phyloP scores from a whole-genome alignment of 768 basidiomycete genomes.

The Podaxis sp. region DNA sequence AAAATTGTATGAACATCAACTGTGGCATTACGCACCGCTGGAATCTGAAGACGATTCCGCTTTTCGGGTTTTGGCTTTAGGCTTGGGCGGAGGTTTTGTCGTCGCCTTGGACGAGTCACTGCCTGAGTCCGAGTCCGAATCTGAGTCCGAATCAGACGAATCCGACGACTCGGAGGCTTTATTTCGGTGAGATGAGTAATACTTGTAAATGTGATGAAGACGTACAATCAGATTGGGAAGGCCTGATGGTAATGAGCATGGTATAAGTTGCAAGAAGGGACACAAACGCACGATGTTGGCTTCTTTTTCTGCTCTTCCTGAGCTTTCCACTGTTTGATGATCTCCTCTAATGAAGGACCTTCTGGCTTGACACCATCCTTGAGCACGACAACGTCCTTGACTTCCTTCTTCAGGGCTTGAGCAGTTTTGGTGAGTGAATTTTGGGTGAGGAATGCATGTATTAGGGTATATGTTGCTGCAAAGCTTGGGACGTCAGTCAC shows the following conservation, averaged over 20 bases:
- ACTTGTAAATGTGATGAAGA: background rate
- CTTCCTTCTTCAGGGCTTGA: conserved; percentile 71
- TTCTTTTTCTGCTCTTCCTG: conserved; percentile 22
- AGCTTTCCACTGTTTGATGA: conserved; percentile 64
- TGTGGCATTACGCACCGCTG: background rate
- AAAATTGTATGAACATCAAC: background rate
- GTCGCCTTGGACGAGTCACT: background rate
- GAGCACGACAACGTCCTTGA: conserved; percentile 56
- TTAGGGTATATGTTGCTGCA: conserved; percentile 71
- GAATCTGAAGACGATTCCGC: conserved; percentile 8
- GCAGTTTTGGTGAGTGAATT: conserved; percentile 71
- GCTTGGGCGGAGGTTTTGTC: background rate
- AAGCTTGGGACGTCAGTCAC: conserved; percentile 10
- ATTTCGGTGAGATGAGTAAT: background rate
- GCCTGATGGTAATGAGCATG: conserved; percentile 11
- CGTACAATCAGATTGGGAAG: conserved; percentile 3
- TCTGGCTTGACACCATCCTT: conserved; percentile 49
- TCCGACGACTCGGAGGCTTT: conserved; percentile 6
- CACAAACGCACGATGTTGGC: conserved; percentile 21
- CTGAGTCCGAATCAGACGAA: conserved; percentile 25
- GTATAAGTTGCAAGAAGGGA: conserved; percentile 10
- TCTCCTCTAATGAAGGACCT: conserved; percentile 59
- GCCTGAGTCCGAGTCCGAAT: conserved; percentile 16
- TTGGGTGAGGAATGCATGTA: conserved; percentile 70
- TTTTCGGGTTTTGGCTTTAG: conserved; percentile 3